These are phyloP conservation scores for Phytophthora chlamydospora DNA, from an alignment of 352 stramenopile species.

Conservation along the genomic window DNA sequence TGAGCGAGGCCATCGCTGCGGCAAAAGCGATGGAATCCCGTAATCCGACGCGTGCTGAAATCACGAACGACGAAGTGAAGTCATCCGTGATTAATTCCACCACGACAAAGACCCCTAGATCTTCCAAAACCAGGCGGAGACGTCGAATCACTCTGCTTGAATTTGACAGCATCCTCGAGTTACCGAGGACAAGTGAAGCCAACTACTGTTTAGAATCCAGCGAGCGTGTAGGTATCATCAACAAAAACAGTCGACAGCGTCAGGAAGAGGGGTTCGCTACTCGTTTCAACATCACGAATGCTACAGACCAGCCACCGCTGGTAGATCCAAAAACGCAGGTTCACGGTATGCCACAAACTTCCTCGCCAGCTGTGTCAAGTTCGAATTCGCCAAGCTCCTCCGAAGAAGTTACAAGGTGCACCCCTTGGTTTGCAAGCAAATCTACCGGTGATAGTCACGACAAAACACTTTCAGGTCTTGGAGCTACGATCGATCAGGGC, in stretches of 20 bases:
- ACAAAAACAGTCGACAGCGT: slow-evolving; percentile 5
- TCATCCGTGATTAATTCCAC: neutral
- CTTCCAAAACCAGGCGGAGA: neutral
- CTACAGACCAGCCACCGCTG: neutral
- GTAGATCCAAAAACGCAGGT: neutral
- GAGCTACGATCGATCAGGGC: slow-evolving; percentile 8
- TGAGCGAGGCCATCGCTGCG: slow-evolving; percentile 26
- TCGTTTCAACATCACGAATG: neutral
- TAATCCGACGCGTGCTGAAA: neutral
- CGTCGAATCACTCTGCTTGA: slow-evolving; percentile 15
- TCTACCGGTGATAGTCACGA: neutral
- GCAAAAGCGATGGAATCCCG: slow-evolving; percentile 9
- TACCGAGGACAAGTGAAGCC: neutral
- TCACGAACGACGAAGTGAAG: neutral
- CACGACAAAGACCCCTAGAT: neutral
- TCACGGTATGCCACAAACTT: neutral
- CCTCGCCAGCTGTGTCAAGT: neutral
- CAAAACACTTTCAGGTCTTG: neutral
- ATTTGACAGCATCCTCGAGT: slow-evolving; percentile 8
- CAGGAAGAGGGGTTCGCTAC: neutral
- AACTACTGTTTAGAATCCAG: slow-evolving; percentile 6
- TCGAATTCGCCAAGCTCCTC: neutral
- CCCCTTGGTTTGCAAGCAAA: no score
- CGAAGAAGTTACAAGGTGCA: neutral
- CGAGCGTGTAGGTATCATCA: slow-evolving; percentile 1